These are phyloP conservation scores for Lachancea kluyveri DNA, from an alignment of 805 yeast genomes.

Conservation along the genomic window DNA sequence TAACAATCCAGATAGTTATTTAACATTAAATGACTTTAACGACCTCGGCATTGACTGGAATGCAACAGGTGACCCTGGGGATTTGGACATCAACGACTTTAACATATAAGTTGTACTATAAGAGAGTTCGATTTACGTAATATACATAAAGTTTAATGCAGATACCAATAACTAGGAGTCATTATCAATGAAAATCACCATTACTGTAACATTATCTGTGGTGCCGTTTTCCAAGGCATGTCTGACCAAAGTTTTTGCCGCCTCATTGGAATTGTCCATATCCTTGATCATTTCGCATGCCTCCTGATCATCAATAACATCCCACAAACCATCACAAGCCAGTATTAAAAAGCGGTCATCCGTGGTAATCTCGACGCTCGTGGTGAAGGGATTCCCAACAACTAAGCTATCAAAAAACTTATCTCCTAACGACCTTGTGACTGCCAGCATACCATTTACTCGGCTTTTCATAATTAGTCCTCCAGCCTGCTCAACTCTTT, in stretches of 20 bases:
- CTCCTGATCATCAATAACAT: slow-evolving; percentile 76
- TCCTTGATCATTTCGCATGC: slow-evolving; percentile 70
- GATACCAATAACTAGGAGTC: not conserved
- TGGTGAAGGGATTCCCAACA: slow-evolving; percentile 86
- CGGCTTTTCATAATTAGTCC: slow-evolving; percentile 86
- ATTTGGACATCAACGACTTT: slow-evolving; percentile 24
- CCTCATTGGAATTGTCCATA: slow-evolving; percentile 51
- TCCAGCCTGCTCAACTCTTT: slow-evolving; percentile 69
- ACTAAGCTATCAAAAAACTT: slow-evolving; percentile 86
- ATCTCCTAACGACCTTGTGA: slow-evolving; percentile 90
- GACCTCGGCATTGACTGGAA: slow-evolving; percentile 32
- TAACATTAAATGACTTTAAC: slow-evolving; percentile 32
- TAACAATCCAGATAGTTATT: slow-evolving; percentile 22
- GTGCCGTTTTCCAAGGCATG: slow-evolving; percentile 74
- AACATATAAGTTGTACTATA: slow-evolving; percentile 21
- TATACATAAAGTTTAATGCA: too few relatives aligned
- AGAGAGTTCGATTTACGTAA: too few relatives aligned
- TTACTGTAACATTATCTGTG: slow-evolving; percentile 88
- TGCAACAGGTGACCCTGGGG: slow-evolving; percentile 24
- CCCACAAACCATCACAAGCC: slow-evolving; percentile 98
- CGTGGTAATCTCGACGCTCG: slow-evolving; percentile 64
- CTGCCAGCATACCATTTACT: slow-evolving; percentile 94
- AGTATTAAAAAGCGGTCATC: slow-evolving; percentile 74
- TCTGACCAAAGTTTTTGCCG: slow-evolving; percentile 61
- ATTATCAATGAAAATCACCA: slow-evolving; percentile 56